Conservation (phyloP, 2,329 filamentous ascomycete genomes). For the Coniella lustricola region DNA sequence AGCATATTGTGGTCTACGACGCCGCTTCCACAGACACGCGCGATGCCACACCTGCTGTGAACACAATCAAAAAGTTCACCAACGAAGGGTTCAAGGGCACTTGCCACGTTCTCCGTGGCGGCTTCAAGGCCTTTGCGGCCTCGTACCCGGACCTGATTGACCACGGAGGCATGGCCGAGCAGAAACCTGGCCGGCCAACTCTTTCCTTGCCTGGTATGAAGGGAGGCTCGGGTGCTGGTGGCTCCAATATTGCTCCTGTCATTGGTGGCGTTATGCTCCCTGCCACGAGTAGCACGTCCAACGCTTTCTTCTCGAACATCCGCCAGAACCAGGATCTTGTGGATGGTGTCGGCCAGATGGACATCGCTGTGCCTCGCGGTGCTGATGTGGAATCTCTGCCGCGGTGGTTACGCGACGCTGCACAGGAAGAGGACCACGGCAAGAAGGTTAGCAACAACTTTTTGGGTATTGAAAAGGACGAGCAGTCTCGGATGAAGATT, state of each 20-base stretch:
- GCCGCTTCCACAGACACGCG: constrained; percentile 67
- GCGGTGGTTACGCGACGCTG: constrained; percentile 66
- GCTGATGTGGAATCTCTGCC: constrained; percentile 52
- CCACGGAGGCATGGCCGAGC: constrained; percentile 20
- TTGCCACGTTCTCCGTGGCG: constrained; percentile 70
- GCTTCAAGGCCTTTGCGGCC: constrained; percentile 67
- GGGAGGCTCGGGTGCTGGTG: constrained; percentile 14
- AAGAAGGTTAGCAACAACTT: constrained; percentile 79
- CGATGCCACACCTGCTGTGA: constrained; percentile 72
- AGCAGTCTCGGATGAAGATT: constrained; percentile 88
- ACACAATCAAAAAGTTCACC: constrained; percentile 89
- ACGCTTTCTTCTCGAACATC: constrained; percentile 94
- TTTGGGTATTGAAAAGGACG: constrained; percentile 71
- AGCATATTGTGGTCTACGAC: constrained; percentile 83
- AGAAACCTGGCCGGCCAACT: constrained; percentile 32
- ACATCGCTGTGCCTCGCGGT: constrained; percentile 41
- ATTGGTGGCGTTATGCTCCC: constrained; percentile 86
- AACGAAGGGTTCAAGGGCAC: constrained; percentile 73
- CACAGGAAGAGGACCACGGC: constrained; percentile 62
- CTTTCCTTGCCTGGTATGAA: constrained; percentile 39
- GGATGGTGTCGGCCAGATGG: constrained; percentile 81
- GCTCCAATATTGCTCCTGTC: constrained; percentile 58
- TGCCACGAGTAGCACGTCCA: constrained; percentile 56
- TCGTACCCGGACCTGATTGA: constrained; percentile 62
- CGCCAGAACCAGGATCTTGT: constrained; percentile 94